Conservation (phyloP, 805 yeast species). For the Blastobotrys attinorum region DNA sequence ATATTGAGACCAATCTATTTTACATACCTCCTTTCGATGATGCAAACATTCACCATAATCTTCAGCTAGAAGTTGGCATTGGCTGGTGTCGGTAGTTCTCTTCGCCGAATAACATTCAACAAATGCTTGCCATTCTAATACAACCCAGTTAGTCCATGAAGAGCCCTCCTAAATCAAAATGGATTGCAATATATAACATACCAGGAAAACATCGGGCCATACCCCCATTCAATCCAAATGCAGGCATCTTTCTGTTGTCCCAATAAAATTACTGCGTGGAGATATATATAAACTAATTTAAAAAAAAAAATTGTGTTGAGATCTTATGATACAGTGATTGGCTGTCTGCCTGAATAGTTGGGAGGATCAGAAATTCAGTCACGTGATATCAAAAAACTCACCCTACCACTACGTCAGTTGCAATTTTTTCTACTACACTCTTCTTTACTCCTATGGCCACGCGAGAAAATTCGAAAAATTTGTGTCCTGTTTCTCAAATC, state of each 20-base stretch:
- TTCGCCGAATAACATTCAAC: constrained; percentile 40
- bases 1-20: no score
- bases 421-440: no score
- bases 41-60: constrained; percentile 45
- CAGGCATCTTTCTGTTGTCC: constrained; percentile 20
- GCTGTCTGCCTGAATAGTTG: no score
- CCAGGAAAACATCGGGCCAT: constrained; percentile 7
- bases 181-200: neutral
- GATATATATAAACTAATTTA: no score
- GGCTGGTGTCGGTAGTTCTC: constrained; percentile 28
- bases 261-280: neutral
- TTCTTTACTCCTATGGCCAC: no score
- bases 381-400: no score
- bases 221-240: constrained; percentile 30
- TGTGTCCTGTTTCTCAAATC: no score
- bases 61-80: constrained; percentile 37
- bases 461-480: no score
- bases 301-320: no score
- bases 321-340: no score
- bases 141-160: constrained; percentile 2
- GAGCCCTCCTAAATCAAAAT: neutral
- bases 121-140: constrained; percentile 36
- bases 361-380: no score
- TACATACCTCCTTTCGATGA: constrained; percentile 34
- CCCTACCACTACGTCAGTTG: no score